Conservation (phyloP, 495 filamentous ascomycete genomes). For the Echria macrotheca region DNA sequence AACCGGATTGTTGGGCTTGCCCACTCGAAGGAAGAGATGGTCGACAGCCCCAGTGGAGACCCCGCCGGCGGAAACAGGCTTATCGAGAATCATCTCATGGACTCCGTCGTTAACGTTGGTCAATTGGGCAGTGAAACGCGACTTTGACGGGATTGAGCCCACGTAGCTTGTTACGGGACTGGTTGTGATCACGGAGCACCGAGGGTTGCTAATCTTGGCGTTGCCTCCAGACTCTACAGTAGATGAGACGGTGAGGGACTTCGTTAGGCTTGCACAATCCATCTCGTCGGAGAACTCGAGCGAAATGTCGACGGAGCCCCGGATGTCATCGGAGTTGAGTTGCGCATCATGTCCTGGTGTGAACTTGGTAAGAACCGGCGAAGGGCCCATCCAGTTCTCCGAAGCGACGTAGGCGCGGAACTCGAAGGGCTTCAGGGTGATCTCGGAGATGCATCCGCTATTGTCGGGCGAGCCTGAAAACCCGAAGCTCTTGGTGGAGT, state of each 20-base stretch:
- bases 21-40: conserved; percentile 48
- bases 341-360: conserved; percentile 58
- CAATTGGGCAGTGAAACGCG: conserved; percentile 49
- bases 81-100: conserved; percentile 55
- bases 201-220: conserved; percentile 1
- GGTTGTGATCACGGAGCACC: conserved; percentile 36
- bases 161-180: conserved; percentile 47
- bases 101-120: conserved; percentile 45
- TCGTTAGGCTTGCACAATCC: conserved; percentile 51
- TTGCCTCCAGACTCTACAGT: conserved; percentile 43
- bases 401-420: conserved; percentile 59
- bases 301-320: conserved; percentile 39
- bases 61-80: conserved; percentile 41
- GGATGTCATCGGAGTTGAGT: conserved; percentile 34
- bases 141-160: conserved; percentile 38
- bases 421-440: conserved; percentile 52
- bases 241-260: conserved; percentile 38
- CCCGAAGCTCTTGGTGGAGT: conserved; percentile 21
- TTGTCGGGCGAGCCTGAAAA: conserved; percentile 11
- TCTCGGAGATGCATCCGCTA: conserved; percentile 52
- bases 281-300: conserved; percentile 60
- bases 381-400: conserved; percentile 49
- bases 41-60: conserved; percentile 24
- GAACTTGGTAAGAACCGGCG: conserved; percentile 61
- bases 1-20: conserved; percentile 47